Conservation (phyloP, 805 yeast species). For the Yarrowia divulgata region DNA sequence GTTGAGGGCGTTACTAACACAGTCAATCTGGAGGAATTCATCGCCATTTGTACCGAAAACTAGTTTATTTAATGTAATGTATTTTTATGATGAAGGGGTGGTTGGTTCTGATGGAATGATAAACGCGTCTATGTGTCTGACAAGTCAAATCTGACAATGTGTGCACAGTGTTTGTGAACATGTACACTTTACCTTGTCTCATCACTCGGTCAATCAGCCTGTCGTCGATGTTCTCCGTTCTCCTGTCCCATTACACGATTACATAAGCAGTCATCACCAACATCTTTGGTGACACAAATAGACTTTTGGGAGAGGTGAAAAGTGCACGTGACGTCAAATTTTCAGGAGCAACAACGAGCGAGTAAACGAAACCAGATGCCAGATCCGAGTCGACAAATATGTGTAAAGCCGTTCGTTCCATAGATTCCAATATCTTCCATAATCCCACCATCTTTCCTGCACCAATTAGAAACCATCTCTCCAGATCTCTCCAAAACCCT, state of each 20-base stretch:
- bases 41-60: constrained; percentile 80
- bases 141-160: too few relatives aligned
- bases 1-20: constrained; percentile 29
- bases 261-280: not conserved
- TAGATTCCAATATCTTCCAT: not conserved
- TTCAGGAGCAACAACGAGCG: not conserved
- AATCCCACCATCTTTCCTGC: not conserved
- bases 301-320: not conserved
- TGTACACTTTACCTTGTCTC: not conserved
- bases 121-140: too few relatives aligned
- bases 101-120: not conserved
- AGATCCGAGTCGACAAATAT: not conserved
- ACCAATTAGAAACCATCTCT: not conserved
- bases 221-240: too few relatives aligned
- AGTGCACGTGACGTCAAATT: constrained; percentile 5
- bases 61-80: constrained; percentile 41
- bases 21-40: constrained; percentile 87
- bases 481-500: not conserved
- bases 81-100: constrained; percentile 5
- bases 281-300: not conserved
- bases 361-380: not conserved
- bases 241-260: not conserved
- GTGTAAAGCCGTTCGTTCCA: not conserved
- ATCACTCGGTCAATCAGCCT: too few relatives aligned
- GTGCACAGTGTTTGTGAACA: not conserved